A percentile compares a stretch with the other conserved stretches of the same genome.
phyloP scores from a whole-genome alignment of 2,329 filamentous ascomycete genomes.

The Coniosporium tulheliwenetii region DNA sequence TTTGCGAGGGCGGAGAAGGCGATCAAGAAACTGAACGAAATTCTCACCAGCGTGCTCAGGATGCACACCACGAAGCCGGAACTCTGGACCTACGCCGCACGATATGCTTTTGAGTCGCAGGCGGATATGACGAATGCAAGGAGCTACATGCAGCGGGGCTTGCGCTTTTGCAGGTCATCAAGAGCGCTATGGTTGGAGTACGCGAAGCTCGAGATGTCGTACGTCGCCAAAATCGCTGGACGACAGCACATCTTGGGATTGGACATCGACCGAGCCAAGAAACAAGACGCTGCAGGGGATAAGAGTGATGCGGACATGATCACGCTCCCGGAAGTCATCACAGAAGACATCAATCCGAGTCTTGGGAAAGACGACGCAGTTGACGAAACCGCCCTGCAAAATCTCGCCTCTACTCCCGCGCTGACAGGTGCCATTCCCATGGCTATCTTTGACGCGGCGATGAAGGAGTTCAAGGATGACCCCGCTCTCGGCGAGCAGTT shows the following conservation, averaged over 20 bases:
- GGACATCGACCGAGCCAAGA: constrained; percentile 28
- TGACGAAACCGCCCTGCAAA: constrained; percentile 42
- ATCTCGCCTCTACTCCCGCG: constrained; percentile 57
- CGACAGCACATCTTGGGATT: constrained; percentile 54
- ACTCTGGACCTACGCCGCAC: constrained; percentile 74
- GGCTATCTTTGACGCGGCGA: constrained; percentile 77
- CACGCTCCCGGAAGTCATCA: constrained; percentile 41
- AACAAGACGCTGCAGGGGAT: constrained; percentile 20
- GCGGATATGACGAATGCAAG: constrained; percentile 79
- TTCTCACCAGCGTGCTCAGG: constrained; percentile 54
- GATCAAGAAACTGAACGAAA: constrained; percentile 42
- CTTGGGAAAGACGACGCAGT: constrained; percentile 32
- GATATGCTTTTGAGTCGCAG: constrained; percentile 58
- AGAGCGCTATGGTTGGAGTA: constrained; percentile 77
- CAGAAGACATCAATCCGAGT: constrained; percentile 45
- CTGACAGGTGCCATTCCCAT: constrained; percentile 86
- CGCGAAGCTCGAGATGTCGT: constrained; percentile 80
- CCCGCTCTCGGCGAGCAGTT: constrained; percentile 55
- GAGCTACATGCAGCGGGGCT: constrained; percentile 74
- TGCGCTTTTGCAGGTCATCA: constrained; percentile 72
- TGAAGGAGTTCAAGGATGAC: constrained; percentile 59
- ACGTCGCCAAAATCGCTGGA: constrained; percentile 65
- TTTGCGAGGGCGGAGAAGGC: constrained; percentile 56
- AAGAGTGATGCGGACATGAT: constrained; percentile 37
- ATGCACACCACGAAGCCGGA: constrained; percentile 72